A percentile compares a stretch with the other conserved stretches of the same genome.
Conservation (phyloP, 805 yeast genomes). For the Barnettozyma sucrosica region DNA sequence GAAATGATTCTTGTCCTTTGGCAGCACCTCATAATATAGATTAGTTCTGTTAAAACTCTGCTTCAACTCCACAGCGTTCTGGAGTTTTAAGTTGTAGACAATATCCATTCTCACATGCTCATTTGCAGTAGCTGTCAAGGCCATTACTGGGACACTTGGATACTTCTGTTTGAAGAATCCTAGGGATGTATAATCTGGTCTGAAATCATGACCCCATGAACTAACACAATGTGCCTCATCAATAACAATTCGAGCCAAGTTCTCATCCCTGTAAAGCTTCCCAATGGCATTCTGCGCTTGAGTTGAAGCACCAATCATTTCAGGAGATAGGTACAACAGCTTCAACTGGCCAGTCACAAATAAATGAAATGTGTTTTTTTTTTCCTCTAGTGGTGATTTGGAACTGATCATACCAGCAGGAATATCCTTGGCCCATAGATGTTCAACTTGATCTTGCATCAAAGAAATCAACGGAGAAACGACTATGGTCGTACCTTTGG, state of each 20-base stretch:
- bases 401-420: constrained; percentile 88
- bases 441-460: constrained; percentile 96
- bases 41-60: constrained; percentile 93
- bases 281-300: constrained; percentile 61
- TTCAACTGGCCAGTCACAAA: constrained; percentile 65
- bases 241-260: constrained; percentile 80
- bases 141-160: constrained; percentile 87
- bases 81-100: constrained; percentile 64
- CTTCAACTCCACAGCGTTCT: constrained; percentile 58
- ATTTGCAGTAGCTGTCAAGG: constrained; percentile 95
- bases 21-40: constrained; percentile 68
- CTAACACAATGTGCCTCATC: constrained; percentile 99
- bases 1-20: constrained; percentile 50
- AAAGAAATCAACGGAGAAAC: constrained; percentile 91
- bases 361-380: constrained; percentile 52
- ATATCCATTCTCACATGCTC: constrained; percentile 85
- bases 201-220: constrained; percentile 97
- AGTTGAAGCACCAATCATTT: constrained; percentile 76
- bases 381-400: constrained; percentile 56
- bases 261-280: constrained; percentile 45
- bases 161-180: constrained; percentile 64
- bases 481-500: constrained; percentile 83
- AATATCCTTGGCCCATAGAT: constrained; percentile 59
- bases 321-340: constrained; percentile 86
- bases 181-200: constrained; percentile 89